These are phyloP conservation scores for Cylindricascospora bacillispora DNA, from an alignment of 1,139 yeast genomes.

Conservation along the genomic window DNA sequence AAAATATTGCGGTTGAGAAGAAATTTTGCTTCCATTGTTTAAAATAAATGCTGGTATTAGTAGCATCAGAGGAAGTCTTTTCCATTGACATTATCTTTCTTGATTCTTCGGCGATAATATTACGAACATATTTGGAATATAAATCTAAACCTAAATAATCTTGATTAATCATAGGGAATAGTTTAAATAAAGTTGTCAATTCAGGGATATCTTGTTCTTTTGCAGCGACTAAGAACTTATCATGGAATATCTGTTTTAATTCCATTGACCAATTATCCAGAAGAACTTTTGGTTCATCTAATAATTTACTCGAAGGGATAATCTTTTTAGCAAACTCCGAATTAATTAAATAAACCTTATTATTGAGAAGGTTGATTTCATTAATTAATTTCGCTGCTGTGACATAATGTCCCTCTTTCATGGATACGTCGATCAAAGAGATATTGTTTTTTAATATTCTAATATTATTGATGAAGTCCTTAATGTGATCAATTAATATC, in stretches of 20 bases:
- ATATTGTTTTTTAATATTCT: slow-evolving; percentile 35
- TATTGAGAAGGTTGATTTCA: slow-evolving; percentile 61
- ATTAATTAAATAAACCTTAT: slow-evolving; percentile 29
- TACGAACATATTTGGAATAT: slow-evolving; percentile 77
- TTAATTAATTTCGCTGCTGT: slow-evolving; percentile 55
- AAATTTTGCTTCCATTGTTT: slow-evolving; percentile 25
- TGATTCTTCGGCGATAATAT: slow-evolving; percentile 69
- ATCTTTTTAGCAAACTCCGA: slow-evolving; percentile 72
- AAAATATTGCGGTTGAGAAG: slow-evolving; percentile 59
- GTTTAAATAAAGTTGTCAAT: slow-evolving; percentile 53
- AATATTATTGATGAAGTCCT: slow-evolving; percentile 52
- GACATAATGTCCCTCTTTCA: slow-evolving; percentile 38
- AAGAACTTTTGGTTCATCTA: slow-evolving; percentile 58
- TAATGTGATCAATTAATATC: slow-evolving; percentile 49
- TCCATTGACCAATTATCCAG: slow-evolving; percentile 46
- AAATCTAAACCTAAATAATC: slow-evolving; percentile 61
- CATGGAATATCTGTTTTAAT: slow-evolving; percentile 43
- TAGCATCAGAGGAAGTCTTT: slow-evolving; percentile 18
- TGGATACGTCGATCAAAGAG: slow-evolving; percentile 15
- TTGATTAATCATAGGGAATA: slow-evolving; percentile 77
- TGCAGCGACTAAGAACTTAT: slow-evolving; percentile 63
- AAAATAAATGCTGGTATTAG: slow-evolving; percentile 3
- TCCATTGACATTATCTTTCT: slow-evolving; percentile 31
- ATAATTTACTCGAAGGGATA: slow-evolving; percentile 87
- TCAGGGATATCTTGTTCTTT: slow-evolving; percentile 46